Evolutionary conservation across 176 grass and related monocot genomes (phyloP).

Genomic region (Aegilops speltoides): DNA sequence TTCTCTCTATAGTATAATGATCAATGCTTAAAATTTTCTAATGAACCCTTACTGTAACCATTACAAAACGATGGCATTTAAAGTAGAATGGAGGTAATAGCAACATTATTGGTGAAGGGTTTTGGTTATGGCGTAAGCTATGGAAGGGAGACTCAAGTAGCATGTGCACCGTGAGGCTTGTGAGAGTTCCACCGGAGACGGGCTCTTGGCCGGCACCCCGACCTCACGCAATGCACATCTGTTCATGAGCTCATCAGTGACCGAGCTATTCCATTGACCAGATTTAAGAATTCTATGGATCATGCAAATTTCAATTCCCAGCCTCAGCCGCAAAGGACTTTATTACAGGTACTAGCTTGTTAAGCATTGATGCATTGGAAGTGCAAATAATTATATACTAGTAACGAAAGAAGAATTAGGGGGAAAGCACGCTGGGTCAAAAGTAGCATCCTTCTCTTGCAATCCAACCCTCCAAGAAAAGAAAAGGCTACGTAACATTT

Average conservation of each 20-base stretch:
- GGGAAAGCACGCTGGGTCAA: conserved; percentile 16
- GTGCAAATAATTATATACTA: background rate
- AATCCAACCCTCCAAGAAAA: conserved; percentile 13
- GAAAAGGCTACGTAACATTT: background rate
- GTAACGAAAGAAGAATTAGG: background rate
- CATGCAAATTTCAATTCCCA: background rate
- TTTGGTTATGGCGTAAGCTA: background rate
- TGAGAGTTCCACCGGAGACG: background rate
- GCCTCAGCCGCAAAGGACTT: background rate
- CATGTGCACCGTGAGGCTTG: background rate
- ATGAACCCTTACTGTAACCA: too few species aligned
- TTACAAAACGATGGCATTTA: background rate
- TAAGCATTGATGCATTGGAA: background rate
- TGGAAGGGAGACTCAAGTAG: too few species aligned
- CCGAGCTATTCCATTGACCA: background rate
- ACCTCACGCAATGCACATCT: background rate
- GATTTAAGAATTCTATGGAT: background rate
- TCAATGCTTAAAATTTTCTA: too few species aligned
- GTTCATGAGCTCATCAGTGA: background rate
- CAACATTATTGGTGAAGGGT: background rate
- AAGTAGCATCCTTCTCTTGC: conserved; percentile 32
- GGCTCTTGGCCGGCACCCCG: background rate
- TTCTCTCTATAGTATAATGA: background rate
- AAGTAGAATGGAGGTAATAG: background rate
- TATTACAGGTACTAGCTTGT: background rate